Evolutionary conservation across 768 basidiomycete genomes (phyloP).

Genomic region (Pulveroboletus frians): DNA sequence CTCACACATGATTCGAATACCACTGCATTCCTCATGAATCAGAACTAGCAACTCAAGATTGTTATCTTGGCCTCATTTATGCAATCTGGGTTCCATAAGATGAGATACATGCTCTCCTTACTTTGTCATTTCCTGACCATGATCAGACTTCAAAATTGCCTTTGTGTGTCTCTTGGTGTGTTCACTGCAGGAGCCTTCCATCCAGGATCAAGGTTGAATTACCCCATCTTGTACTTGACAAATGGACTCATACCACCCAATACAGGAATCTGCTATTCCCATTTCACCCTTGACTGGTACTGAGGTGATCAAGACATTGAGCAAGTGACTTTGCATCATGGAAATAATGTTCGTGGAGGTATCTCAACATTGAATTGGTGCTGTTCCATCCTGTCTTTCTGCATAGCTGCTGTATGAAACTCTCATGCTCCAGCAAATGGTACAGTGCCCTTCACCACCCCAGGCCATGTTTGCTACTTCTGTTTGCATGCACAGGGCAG

Average conservation of each 20-base stretch:
- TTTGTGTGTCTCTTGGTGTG: conserved; percentile 86
- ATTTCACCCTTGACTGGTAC: conserved; percentile 58
- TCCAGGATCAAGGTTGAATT: conserved; percentile 64
- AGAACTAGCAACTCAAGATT: conserved; percentile 78
- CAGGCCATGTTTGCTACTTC: conserved; percentile 69
- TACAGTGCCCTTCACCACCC: conserved; percentile 70
- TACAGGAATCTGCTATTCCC: conserved; percentile 66
- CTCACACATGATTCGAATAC: conserved; percentile 55
- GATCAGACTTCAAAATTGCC: conserved; percentile 79
- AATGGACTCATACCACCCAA: conserved; percentile 20
- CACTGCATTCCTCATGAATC: conserved; percentile 78
- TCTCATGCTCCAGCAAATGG: conserved; percentile 54
- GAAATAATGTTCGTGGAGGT: conserved; percentile 83
- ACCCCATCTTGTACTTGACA: conserved; percentile 10
- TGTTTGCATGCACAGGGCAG: conserved; percentile 67
- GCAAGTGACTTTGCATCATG: conserved; percentile 67
- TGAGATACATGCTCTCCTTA: conserved; percentile 27
- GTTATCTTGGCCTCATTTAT: conserved; percentile 58
- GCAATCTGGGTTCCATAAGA: conserved; percentile 76
- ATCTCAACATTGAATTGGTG: conserved; percentile 64
- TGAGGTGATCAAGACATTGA: conserved; percentile 59
- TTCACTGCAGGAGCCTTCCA: conserved; percentile 82
- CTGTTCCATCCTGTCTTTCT: conserved; percentile 22
- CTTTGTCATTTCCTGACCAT: background rate
- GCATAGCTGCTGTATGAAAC: conserved; percentile 12